Evolutionary conservation across 495 filamentous ascomycete species (phyloP), one percentile per base, ranked within the genome.

Genomic region (Xylaria venustula): DNA sequence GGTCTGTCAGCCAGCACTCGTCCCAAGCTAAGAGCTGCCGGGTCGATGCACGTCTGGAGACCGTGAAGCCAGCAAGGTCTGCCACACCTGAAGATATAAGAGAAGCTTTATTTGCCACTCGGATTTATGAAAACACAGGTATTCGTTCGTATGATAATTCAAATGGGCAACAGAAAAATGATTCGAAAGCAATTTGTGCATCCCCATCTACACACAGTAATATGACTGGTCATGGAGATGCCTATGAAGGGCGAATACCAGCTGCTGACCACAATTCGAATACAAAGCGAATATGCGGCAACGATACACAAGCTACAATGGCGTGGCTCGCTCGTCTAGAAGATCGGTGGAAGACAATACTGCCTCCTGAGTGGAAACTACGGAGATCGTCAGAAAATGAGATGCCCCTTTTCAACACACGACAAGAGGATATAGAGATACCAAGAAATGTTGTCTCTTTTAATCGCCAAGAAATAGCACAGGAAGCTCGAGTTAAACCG

Each of bases 1-100:
- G 73, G 74, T 69, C 73, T 7, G 71, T 30, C 20, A 70, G 64
- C 54, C 54, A 67, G 3, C 30, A 62, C 3, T 64, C 66, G 6
- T 62, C 59, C 11, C 55, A 30, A 20, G 6, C 23, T 30, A 58
- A 36, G n/a, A 30, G n/a, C 26, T 15, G 46, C 36, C 30, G 25
- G 6, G 48, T 40, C 40, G 42, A 36, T 15, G 50, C 47, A 44
- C 48, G 30, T 9, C 42, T 46, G 26, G 37, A 44, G 14, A 15
- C 12, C 30, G 23, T 62, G 47, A 58, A 50, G 36, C 55, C 58
- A 19, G 32, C 49, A 17, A 45, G 54, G 59, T 51, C 67, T 15
- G 44, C 48, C 23, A 71, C 63, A 34, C 65, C 71, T 4, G 64
- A 70, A 20, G 30, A 52, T 15, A 57, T 57, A 36, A 53, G 58